A percentile compares a stretch with the other conserved stretches of the same genome.
Conservation (phyloP, 73 alveolate genomes). For the Halteria grandinella region DNA sequence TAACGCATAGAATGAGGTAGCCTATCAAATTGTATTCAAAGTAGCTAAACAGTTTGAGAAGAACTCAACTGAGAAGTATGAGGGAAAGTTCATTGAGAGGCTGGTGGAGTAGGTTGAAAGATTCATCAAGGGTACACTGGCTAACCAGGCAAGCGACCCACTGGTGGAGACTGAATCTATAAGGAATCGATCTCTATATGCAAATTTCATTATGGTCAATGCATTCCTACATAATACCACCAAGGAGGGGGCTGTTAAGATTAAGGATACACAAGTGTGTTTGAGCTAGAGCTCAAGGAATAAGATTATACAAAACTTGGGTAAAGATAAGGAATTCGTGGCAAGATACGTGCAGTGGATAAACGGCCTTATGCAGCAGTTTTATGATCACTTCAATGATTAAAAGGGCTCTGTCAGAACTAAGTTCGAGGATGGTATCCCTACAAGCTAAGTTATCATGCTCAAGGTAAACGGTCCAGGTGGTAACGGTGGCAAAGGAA, state of each 20-base stretch:
- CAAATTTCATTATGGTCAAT: no score
- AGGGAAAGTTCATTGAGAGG: neutral
- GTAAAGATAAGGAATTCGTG: neutral
- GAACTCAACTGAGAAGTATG: neutral
- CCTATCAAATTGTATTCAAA: neutral
- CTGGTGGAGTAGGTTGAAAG: neutral
- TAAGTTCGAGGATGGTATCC: conserved; percentile 1
- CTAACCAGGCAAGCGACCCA: no score
- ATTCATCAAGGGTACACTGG: neutral
- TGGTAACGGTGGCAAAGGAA: neutral
- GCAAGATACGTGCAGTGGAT: neutral
- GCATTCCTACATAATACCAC: no score
- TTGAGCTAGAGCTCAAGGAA: no score
- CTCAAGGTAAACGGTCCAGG: neutral
- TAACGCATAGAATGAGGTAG: neutral
- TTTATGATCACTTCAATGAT: neutral
- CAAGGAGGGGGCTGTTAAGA: no score
- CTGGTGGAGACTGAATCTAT: no score
- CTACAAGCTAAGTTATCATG: neutral
- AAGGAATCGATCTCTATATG: no score
- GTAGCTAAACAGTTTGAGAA: conserved; percentile 7
- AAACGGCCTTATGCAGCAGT: neutral
- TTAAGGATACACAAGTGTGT: no score
- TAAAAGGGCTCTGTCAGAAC: conserved; percentile 20
- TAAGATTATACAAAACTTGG: no score